Base-by-base conservation (phyloP, 1,284 basidiomycete species). In the Boletellus deceptivus region DNA sequence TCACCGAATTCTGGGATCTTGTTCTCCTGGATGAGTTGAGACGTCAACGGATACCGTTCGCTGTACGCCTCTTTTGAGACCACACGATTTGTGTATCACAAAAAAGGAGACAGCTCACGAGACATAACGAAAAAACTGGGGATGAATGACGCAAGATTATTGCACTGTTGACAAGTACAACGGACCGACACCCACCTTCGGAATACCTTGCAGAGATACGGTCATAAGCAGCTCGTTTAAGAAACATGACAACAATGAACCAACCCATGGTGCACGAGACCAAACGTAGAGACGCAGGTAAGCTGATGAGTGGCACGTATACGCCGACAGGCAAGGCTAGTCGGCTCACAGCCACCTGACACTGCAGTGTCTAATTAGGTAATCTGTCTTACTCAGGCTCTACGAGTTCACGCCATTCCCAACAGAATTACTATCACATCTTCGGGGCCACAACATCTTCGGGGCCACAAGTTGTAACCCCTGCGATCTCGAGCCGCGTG, bases 21-120 rank as follows among this genome's bases (percentile, higher is more conserved):
- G 74, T 96, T 94, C 78, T 94, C 92, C 72, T 94, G 84, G 62
- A 99, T 97, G 58, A 99, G 79, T 71, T 99, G 96, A 38, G 95
- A 98, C 43, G 96, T 99, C 62, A 99, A 82, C 54, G 97, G 96
- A 70, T 99, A 99, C 58, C 97, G 86, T 78, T 99, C 97, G 61
- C 91, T 93, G 42, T 40, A 8, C 17, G 36, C n/a, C 27, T n/a
- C 25, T 2, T 4, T 29, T 61, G 40, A 62, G 61, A 36, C 13
- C 11, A 29, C 29, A 29, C 16, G 4, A 4, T 34, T 17, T 18
- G 11, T 16, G 8, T 10, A 34, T 18, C 6, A 16, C 27, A 36
- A 14, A 42, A 24, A 37, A 9, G 29, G 14, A 37, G 42, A 8
- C 2, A 13, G 74, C 86, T 64, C 68, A 90, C 86, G 88, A 90